These are phyloP conservation scores for Phytopythium helicoides DNA, from an alignment of 352 stramenopile species.

Conservation along the genomic window DNA sequence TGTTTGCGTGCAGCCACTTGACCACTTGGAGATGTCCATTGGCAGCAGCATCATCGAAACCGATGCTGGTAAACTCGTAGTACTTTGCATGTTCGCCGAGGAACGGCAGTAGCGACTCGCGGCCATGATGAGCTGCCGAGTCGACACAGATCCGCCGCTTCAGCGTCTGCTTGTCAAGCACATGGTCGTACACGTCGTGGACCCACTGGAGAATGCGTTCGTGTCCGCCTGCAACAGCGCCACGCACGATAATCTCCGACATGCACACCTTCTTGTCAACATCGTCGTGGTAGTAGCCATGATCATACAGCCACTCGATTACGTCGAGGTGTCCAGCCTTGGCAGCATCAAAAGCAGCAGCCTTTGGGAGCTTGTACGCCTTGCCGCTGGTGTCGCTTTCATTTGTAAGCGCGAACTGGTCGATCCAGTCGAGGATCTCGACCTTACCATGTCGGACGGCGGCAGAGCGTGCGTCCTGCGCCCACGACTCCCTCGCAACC, in stretches of 20 bases:
- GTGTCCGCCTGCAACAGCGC: neutral
- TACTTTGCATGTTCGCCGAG: conserved; percentile 5
- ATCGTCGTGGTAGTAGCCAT: conserved; percentile 9
- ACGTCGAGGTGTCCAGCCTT: conserved; percentile 7
- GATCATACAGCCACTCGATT: conserved; percentile 9
- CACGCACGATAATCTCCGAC: neutral
- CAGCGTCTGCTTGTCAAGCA: conserved; percentile 4
- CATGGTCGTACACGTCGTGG: neutral
- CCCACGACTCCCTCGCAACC: conserved; percentile 34
- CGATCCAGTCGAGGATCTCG: conserved; percentile 33
- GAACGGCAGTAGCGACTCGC: conserved; percentile 5
- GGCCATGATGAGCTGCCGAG: neutral
- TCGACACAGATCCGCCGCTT: conserved; percentile 4
- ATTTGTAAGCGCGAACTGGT: conserved; percentile 11
- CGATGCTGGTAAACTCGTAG: neutral
- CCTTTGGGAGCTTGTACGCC: neutral
- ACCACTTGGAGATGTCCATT: conserved; percentile 10
- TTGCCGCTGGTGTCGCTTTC: neutral
- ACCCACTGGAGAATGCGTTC: conserved; percentile 2
- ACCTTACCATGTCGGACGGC: conserved; percentile 20
- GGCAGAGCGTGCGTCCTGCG: conserved; percentile 24
- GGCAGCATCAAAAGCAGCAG: conserved; percentile 1
- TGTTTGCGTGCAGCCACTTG: conserved; percentile 12
- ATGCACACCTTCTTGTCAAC: too few relatives aligned
- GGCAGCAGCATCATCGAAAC: neutral